These are phyloP conservation scores for Aspergillus sparsus DNA, from an alignment of 495 filamentous ascomycete species.

Conservation along the genomic window DNA sequence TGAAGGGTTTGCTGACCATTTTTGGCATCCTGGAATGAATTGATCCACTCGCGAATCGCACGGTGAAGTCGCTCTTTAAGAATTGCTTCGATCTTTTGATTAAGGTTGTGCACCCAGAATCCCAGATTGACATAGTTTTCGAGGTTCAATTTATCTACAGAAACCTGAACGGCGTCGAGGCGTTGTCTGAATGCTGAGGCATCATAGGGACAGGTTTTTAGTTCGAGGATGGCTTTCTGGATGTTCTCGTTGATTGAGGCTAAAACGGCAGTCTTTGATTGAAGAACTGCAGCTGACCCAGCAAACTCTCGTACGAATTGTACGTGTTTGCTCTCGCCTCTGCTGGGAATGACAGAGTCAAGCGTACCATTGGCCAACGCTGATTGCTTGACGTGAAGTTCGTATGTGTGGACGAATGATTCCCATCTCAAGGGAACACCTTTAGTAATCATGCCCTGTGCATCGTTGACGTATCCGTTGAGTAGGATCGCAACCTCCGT, in stretches of 20 bases:
- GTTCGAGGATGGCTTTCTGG: conserved; percentile 75
- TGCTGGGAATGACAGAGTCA: conserved; percentile 56
- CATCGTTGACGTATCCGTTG: conserved; percentile 86
- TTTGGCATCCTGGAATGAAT: conserved; percentile 68
- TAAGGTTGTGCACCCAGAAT: conserved; percentile 84
- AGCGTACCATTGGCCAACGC: conserved; percentile 57
- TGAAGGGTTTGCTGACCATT: conserved; percentile 35
- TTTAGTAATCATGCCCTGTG: conserved; percentile 76
- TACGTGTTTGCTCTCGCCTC: conserved; percentile 87
- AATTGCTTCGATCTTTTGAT: conserved; percentile 75
- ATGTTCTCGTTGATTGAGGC: conserved; percentile 78
- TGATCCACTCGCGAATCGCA: conserved; percentile 82
- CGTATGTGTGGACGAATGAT: conserved; percentile 94
- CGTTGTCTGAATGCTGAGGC: conserved; percentile 70
- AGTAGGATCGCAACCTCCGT: conserved; percentile 81
- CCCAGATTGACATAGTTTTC: conserved; percentile 92
- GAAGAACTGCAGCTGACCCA: conserved; percentile 76
- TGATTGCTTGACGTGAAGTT: conserved; percentile 79
- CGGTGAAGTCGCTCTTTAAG: conserved; percentile 74
- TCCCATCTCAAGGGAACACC: conserved; percentile 93
- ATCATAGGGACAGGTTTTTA: conserved; percentile 85
- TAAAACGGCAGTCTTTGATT: conserved; percentile 78
- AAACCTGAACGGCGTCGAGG: conserved; percentile 80
- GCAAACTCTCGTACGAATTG: conserved; percentile 95
- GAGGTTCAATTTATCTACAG: conserved; percentile 92